A percentile compares a stretch with the other conserved stretches of the same genome.
Evolutionary conservation across 345 rosid species (phyloP).

Genomic region (Dipteronia sinensis): DNA sequence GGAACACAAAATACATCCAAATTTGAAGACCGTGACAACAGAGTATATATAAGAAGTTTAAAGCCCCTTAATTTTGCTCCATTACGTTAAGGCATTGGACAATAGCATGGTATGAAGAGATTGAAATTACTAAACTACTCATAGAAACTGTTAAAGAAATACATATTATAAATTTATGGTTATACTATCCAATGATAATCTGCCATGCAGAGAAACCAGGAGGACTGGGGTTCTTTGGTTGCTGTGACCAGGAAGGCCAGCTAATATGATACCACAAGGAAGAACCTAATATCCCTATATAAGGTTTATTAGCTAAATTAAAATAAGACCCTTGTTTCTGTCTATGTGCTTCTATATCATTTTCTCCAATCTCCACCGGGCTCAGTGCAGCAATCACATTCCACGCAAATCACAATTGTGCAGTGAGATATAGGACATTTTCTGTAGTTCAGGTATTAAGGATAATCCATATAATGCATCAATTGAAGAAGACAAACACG

Average conservation of each 20-base stretch:
- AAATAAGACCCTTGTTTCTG: not conserved
- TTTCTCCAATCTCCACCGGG: not conserved
- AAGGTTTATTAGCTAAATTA: too few species aligned
- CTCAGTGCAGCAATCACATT: not conserved
- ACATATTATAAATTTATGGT: not conserved
- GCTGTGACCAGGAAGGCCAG: not conserved
- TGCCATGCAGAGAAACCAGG: not conserved
- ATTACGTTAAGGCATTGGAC: not conserved
- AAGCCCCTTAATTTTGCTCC: not conserved
- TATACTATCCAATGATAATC: not conserved
- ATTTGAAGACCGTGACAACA: not conserved
- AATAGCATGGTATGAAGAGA: not conserved
- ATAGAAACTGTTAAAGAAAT: not conserved
- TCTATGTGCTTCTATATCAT: not conserved
- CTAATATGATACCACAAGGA: not conserved
- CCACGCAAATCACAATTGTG: not conserved
- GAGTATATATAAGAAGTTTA: not conserved
- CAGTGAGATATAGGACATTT: not conserved
- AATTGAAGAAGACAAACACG: not conserved
- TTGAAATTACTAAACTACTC: not conserved
- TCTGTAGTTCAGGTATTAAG: not conserved
- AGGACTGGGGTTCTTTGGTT: not conserved
- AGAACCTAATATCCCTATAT: not conserved
- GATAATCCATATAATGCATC: slow-evolving; percentile 15
- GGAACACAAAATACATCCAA: not conserved